Percentiles rank a stretch among this genome's conserved stretches.
These are phyloP conservation scores for Pythium plurisporium DNA, from an alignment of 352 stramenopile genomes.

Conservation along the genomic window DNA sequence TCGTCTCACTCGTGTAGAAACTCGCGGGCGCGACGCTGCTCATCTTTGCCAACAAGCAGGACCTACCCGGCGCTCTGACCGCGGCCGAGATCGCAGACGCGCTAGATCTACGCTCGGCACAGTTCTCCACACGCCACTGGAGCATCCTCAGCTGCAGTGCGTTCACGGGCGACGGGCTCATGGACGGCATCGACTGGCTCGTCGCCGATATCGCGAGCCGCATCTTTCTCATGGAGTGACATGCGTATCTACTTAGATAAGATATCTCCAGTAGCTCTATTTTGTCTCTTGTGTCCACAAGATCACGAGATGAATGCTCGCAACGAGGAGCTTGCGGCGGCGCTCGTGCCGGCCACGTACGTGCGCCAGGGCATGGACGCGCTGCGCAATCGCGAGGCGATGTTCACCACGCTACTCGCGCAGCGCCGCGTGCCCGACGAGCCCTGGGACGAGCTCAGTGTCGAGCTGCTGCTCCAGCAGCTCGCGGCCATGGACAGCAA, in stretches of 20 bases:
- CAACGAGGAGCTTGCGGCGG: conserved; percentile 44
- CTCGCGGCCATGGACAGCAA: conserved; percentile 93
- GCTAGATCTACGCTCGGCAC: conserved; percentile 76
- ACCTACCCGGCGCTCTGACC: conserved; percentile 91
- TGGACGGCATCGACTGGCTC: conserved; percentile 98
- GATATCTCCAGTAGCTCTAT: neutral
- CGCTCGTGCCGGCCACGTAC: conserved; percentile 63
- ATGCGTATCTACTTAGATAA: conserved; percentile 12
- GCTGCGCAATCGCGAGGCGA: conserved; percentile 55
- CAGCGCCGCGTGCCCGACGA: conserved; percentile 82
- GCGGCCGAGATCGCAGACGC: conserved; percentile 89
- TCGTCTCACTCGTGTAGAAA: conserved; percentile 66
- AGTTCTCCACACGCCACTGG: conserved; percentile 86
- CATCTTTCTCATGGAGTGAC: conserved; percentile 93
- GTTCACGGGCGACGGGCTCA: conserved; percentile 93
- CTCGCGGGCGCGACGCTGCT: conserved; percentile 97
- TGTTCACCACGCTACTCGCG: conserved; percentile 74
- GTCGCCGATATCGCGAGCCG: conserved; percentile 94
- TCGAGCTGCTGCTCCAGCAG: conserved; percentile 85
- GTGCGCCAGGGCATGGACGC: conserved; percentile 73
- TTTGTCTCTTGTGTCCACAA: neutral
- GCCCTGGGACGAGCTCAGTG: conserved; percentile 86
- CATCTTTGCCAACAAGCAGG: conserved; percentile 99
- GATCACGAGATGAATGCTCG: conserved; percentile 39
- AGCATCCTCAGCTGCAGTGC: conserved; percentile 96